Percentiles rank a stretch among this genome's conserved stretches.
Evolutionary conservation across 2,329 filamentous ascomycete genomes (phyloP).

Genomic region (Basipetospora chlamydospora): DNA sequence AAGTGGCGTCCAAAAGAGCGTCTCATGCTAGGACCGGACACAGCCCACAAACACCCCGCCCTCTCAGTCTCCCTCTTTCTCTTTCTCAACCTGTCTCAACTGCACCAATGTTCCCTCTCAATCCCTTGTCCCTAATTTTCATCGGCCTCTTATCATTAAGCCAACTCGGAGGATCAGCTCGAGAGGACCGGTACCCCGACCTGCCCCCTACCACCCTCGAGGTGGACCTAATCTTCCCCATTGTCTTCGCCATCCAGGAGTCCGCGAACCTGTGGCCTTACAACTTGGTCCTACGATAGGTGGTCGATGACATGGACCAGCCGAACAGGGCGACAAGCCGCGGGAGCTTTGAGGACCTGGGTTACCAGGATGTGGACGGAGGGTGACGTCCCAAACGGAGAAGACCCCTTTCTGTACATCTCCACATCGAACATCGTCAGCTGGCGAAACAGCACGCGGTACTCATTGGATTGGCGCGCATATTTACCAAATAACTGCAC

Average conservation of each 20-base stretch:
- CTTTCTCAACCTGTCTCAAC: too few species aligned
- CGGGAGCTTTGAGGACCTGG: background rate
- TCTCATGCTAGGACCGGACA: too few species aligned
- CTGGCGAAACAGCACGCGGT: background rate
- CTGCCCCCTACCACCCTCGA: slow-evolving; percentile 6
- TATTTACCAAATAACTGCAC: background rate
- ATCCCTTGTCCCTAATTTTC: too few species aligned
- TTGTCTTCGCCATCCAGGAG: slow-evolving; percentile 14
- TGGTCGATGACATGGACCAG: background rate
- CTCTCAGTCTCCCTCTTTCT: too few species aligned
- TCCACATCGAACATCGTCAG: background rate
- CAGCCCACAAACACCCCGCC: too few species aligned
- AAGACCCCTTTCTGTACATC: background rate
- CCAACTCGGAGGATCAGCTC: too few species aligned
- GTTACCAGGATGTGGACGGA: background rate
- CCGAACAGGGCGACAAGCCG: background rate
- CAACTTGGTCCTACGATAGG: background rate
- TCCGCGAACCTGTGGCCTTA: slow-evolving; percentile 6
- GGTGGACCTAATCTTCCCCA: slow-evolving; percentile 13
- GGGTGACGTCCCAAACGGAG: background rate
- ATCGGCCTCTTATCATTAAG: too few species aligned
- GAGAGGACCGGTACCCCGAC: background rate
- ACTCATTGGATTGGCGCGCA: background rate
- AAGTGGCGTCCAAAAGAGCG: too few species aligned
- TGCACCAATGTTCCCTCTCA: too few species aligned